Percentiles rank a stretch among this genome's conserved stretches.
Conservation (phyloP, 2,329 filamentous ascomycete species). For the Coniochaeta ligniaria region DNA sequence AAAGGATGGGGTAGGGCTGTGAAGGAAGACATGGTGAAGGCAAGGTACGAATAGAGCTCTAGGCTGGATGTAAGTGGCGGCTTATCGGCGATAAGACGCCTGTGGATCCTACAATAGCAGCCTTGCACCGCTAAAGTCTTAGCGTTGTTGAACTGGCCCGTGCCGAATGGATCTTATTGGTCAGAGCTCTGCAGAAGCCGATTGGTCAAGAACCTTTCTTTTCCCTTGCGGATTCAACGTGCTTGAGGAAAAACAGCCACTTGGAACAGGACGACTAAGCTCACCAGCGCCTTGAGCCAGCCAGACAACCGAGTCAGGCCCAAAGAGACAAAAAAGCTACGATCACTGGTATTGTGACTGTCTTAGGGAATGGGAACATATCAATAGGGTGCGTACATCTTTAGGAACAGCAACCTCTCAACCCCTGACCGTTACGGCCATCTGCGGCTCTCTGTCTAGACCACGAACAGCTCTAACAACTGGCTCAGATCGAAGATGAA, state of each 20-base stretch:
- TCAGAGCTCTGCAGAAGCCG: background rate
- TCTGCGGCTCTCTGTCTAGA: background rate
- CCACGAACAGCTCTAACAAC: background rate
- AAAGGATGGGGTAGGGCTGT: background rate
- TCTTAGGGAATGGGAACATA: background rate
- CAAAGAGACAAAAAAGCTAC: background rate
- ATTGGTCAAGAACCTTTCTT: background rate
- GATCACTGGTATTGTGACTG: background rate
- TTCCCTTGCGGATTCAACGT: background rate
- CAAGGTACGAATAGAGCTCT: background rate
- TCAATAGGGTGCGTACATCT: background rate
- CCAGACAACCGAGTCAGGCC: background rate
- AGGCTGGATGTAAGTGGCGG: background rate
- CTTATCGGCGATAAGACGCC: slow-evolving; percentile 1
- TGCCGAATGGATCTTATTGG: background rate
- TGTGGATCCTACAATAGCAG: background rate
- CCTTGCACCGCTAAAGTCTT: background rate
- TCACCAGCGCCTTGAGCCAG: background rate
- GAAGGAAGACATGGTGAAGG: background rate
- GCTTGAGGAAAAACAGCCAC: slow-evolving; percentile 1
- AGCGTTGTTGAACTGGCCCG: too few relatives aligned
- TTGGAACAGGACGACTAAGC: background rate
- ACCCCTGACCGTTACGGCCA: background rate
- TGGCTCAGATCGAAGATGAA: slow-evolving; percentile 14
- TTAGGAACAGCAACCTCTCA: background rate